These are phyloP conservation scores for Pseudotsuga menziesii DNA, from an alignment of 75 land plant species.

Conservation along the genomic window DNA sequence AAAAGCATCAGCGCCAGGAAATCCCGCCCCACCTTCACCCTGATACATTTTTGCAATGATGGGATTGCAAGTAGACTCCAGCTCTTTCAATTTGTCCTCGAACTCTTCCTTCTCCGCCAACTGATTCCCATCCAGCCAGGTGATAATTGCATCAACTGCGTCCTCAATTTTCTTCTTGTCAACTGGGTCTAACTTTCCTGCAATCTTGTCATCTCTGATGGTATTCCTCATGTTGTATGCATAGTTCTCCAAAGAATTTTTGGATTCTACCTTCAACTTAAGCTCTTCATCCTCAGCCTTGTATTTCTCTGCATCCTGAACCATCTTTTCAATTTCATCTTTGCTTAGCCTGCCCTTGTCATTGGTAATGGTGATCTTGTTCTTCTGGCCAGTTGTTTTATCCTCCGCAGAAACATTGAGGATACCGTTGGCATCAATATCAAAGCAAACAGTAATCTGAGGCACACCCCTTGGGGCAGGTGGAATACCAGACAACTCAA, in stretches of 20 bases:
- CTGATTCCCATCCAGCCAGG: conserved; percentile 40
- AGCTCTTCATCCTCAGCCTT: conserved; percentile 48
- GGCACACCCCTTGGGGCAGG: conserved; percentile 45
- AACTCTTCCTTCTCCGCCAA: conserved; percentile 37
- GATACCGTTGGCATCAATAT: conserved; percentile 38
- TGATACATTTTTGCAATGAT: conserved; percentile 32
- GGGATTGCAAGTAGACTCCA: conserved; percentile 25
- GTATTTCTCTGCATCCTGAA: conserved; percentile 42
- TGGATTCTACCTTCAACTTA: conserved; percentile 39
- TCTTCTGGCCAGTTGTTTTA: conserved; percentile 25
- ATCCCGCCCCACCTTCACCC: conserved; percentile 13
- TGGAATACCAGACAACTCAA: conserved; percentile 41
- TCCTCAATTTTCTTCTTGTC: conserved; percentile 15
- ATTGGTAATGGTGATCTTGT: conserved; percentile 45
- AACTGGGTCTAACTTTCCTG: not conserved
- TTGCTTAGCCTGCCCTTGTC: conserved; percentile 45
- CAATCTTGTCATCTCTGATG: conserved; percentile 36
- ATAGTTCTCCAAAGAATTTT: conserved; percentile 44
- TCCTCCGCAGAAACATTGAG: conserved; percentile 28
- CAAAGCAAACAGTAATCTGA: conserved; percentile 37
- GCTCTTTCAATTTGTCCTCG: conserved; percentile 39
- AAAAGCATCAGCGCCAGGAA: conserved; percentile 17
- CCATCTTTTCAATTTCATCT: conserved; percentile 54
- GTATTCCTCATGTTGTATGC: conserved; percentile 59
- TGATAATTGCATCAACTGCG: conserved; percentile 20